Evolutionary conservation across 208 protist genomes (phyloP), one percentile per base, ranked within the genome.

Genomic region (Angomonas deanei): DNA sequence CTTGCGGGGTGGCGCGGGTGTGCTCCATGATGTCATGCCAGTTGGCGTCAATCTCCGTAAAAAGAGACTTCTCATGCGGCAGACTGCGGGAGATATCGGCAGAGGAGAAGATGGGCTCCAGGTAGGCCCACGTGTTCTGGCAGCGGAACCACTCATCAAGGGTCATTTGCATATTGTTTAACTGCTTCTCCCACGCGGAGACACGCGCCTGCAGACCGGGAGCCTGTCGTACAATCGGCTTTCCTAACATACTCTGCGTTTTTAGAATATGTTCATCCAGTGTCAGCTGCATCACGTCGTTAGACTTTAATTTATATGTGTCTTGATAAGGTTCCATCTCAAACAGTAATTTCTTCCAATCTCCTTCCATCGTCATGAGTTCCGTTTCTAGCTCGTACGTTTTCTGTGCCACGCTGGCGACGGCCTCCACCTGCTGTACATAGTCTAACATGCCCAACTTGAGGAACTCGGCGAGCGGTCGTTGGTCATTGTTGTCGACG

Each of bases 221-320:
- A 0, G 89, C 88, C 71, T 94, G 89, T 38, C 84, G 84, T 56
- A 97, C 76, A 80, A 90, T 83, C 33, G 93, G 95, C 68, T 97
- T 98, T 28, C 92, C 76, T 8, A 96, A 76, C 94, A 98, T 98
- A 13, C 92, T 93, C 79, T 98, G 96, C 52, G 93, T 97, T 73
- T 97, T 97, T 33, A 98, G 76, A 53, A 97, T 97, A 63, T 98
- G 94, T 68, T 98, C 97, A 61, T 98, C 97, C 23, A 98, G 75
- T 28, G 95, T 92, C 27, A 92, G 70, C 64, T 97, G 92, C 78
- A 97, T 92, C 26, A 88, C 76, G 26, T 98, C 96, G 64, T 96
- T 94, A 6, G 88, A 72, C 72, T 96, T 95, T 19, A 98, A 80
- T 60, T 97, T 95, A 76, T 88, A 94, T 10, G 93, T 97, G 71